Evolutionary conservation across 2,329 filamentous ascomycete species (phyloP).

Genomic region (Pseudogymnoascus sp.): DNA sequence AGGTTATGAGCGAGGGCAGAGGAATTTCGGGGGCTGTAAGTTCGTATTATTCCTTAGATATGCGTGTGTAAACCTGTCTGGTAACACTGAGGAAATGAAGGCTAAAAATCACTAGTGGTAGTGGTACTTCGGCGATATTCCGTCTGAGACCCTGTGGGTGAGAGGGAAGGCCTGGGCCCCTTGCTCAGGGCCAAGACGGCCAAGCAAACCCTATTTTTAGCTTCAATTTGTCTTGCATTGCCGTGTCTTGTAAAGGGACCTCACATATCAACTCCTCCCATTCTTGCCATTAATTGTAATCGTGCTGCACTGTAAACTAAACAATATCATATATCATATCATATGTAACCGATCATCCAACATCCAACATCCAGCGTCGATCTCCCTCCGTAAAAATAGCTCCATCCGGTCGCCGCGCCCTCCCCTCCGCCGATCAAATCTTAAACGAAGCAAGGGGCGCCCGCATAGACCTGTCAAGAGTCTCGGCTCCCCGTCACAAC

Average conservation of each 20-base stretch:
- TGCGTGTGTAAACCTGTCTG: background rate
- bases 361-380: too few relatives aligned
- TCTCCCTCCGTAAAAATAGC: background rate
- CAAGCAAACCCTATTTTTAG: background rate
- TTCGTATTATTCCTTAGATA: constrained; percentile 7
- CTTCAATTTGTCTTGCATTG: too few relatives aligned
- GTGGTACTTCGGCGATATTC: too few relatives aligned
- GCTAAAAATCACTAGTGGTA: background rate
- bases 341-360: background rate
- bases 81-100: background rate
- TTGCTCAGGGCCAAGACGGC: background rate
- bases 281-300: background rate
- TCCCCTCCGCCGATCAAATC: background rate
- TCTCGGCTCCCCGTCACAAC: background rate
- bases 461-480: background rate
- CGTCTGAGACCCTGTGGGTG: too few relatives aligned
- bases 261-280: background rate
- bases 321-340: background rate
- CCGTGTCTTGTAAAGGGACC: too few relatives aligned
- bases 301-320: background rate
- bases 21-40: constrained; percentile 17
- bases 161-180: too few relatives aligned
- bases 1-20: constrained; percentile 18
- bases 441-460: background rate
- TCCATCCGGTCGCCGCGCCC: background rate